These are phyloP conservation scores for Maudiozyma humilis DNA, from an alignment of 1,139 yeast species.

Conservation along the genomic window DNA sequence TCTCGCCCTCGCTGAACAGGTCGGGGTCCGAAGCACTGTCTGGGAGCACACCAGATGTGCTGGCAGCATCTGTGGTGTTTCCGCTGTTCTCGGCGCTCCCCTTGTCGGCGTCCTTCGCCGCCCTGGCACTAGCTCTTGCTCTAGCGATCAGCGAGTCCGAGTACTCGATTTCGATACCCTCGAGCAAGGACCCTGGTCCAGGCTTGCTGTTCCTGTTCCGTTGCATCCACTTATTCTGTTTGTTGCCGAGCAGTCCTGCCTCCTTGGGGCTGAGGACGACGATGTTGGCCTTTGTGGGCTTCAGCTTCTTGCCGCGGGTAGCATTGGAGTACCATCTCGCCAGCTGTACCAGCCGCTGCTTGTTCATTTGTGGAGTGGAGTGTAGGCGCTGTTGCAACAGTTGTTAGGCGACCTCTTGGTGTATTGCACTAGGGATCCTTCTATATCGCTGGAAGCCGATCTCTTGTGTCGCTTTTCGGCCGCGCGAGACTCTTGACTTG, in stretches of 20 bases:
- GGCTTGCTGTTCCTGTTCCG: background rate
- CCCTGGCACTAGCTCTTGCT: background rate
- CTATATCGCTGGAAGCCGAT: too few relatives aligned
- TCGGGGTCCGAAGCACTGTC: background rate
- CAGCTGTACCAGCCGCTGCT: background rate
- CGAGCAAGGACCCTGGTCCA: constrained; percentile 16
- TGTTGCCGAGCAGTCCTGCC: constrained; percentile 16
- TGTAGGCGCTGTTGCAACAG: too few relatives aligned
- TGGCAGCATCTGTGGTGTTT: background rate
- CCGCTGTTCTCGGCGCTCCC: too few relatives aligned
- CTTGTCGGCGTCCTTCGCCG: background rate
- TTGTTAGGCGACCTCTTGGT: too few relatives aligned
- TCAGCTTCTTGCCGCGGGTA: constrained; percentile 25
- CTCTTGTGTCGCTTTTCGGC: too few relatives aligned
- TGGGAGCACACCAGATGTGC: too few relatives aligned
- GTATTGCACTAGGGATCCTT: background rate
- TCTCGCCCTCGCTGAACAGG: constrained; percentile 7
- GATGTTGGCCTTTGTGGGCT: constrained; percentile 22
- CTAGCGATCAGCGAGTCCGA: too few relatives aligned
- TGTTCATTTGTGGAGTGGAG: background rate
- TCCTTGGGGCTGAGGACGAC: constrained; percentile 25
- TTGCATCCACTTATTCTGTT: background rate
- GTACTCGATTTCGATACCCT: constrained; percentile 27
- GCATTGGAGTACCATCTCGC: background rate
- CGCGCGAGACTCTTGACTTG: too few relatives aligned